phyloP scores from a whole-genome alignment of 129 eudicot species.

The Glebionis coronaria region DNA sequence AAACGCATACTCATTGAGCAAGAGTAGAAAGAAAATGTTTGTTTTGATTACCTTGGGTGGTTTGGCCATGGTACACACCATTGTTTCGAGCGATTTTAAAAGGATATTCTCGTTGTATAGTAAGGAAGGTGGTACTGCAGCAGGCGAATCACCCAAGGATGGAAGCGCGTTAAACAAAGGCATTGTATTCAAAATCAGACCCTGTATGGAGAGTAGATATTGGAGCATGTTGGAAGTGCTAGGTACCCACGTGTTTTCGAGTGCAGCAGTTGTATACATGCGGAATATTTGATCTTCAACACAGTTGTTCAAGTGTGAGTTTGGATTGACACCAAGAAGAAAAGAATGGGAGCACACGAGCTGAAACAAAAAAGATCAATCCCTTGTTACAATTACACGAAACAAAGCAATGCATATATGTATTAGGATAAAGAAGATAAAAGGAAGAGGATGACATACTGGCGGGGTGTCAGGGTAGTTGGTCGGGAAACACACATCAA shows the following conservation, averaged over 20 bases:
- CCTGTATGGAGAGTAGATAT: background rate
- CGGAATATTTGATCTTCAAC: background rate
- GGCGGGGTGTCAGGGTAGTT: no score
- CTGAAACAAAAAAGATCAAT: background rate
- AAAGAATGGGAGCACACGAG: background rate
- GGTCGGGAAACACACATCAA: no score
- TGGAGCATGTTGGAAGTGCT: conserved; percentile 5
- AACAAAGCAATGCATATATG: background rate
- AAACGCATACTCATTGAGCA: background rate
- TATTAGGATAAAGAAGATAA: background rate
- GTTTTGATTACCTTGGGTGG: background rate
- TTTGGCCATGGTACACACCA: background rate
- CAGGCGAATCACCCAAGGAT: no score
- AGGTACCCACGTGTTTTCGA: background rate
- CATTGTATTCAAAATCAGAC: background rate
- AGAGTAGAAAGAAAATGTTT: background rate
- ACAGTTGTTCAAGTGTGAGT: background rate
- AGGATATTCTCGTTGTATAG: background rate
- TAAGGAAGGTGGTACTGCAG: background rate
- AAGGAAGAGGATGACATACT: no score
- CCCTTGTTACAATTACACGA: background rate
- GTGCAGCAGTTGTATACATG: background rate
- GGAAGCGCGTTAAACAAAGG: background rate
- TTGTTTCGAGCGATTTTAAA: background rate
- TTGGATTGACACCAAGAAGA: conserved; percentile 1